These are phyloP conservation scores for Penicillium canescens DNA, from an alignment of 495 filamentous ascomycete species.

Conservation along the genomic window DNA sequence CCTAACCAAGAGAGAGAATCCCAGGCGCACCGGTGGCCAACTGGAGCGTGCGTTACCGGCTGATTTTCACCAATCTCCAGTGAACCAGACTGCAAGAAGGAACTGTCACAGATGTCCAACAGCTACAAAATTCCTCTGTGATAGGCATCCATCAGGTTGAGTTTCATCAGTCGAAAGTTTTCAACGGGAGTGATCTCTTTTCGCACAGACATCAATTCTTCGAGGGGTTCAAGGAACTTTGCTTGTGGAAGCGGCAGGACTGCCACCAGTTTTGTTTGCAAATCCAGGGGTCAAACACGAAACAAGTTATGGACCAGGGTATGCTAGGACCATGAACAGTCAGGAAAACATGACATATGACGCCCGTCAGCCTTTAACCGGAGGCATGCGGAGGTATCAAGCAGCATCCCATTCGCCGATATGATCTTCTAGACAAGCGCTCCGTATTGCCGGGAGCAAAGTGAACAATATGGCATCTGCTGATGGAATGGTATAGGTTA, in stretches of 20 bases:
- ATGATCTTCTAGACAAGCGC: constrained; percentile 7
- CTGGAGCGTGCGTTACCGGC: constrained; percentile 21
- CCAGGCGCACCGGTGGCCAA: constrained; percentile 14
- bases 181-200: neutral
- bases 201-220: neutral
- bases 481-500: constrained; percentile 9
- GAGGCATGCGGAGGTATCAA: constrained; percentile 4
- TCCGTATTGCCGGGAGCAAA: constrained; percentile 3
- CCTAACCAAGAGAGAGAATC: neutral
- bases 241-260: neutral
- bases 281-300: neutral
- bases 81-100: constrained; percentile 12
- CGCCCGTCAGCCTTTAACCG: constrained; percentile 18
- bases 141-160: constrained; percentile 1
- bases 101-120: neutral
- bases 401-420: constrained; percentile 13
- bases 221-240: neutral
- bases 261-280: neutral
- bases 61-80: constrained; percentile 13
- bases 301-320: neutral
- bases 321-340: neutral
- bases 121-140: neutral
- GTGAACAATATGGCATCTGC: constrained; percentile 1
- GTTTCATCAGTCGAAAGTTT: constrained; percentile 1
- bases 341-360: constrained; percentile 8